These are phyloP conservation scores for Apiosordaria backusii DNA, from an alignment of 495 filamentous ascomycete species.

Conservation along the genomic window DNA sequence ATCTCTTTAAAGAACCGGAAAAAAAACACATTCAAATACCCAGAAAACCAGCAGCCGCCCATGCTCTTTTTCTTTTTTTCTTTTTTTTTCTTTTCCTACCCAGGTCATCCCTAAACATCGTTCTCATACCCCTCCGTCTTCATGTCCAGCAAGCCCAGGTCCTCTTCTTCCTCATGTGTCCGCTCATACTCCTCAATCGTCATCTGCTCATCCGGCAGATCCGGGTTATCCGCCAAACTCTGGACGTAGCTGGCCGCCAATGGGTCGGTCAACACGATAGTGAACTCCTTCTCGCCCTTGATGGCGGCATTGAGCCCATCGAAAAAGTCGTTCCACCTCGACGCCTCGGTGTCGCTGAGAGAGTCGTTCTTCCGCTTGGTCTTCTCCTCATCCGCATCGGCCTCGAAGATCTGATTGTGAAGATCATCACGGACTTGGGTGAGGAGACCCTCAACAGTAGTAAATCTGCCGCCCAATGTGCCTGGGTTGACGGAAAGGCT, in stretches of 20 bases:
- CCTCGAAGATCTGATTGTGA: constrained; percentile 77
- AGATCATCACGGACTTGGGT: constrained; percentile 90
- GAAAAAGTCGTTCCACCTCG: constrained; percentile 81
- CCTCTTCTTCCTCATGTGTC: constrained; percentile 86
- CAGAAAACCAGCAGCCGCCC: neutral
- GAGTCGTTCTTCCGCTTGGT: constrained; percentile 60
- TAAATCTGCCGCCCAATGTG: constrained; percentile 94
- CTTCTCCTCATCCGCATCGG: constrained; percentile 42
- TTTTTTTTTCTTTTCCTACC: neutral
- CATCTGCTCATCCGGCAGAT: constrained; percentile 75
- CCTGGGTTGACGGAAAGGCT: constrained; percentile 80
- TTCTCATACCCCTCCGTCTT: constrained; percentile 83
- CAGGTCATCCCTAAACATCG: constrained; percentile 23
- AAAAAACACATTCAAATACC: neutral
- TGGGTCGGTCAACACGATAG: constrained; percentile 82
- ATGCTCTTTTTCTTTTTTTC: neutral
- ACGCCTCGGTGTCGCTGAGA: constrained; percentile 55
- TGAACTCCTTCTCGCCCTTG: constrained; percentile 75
- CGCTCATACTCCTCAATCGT: constrained; percentile 79
- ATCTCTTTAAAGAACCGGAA: neutral
- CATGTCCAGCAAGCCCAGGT: constrained; percentile 86
- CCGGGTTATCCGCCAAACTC: constrained; percentile 65
- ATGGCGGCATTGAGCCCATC: constrained; percentile 69
- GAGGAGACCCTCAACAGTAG: constrained; percentile 91
- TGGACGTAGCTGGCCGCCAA: constrained; percentile 91